These are phyloP conservation scores for Rehmannia glutinosa DNA, from an alignment of 257 asterid genomes.

Conservation along the genomic window DNA sequence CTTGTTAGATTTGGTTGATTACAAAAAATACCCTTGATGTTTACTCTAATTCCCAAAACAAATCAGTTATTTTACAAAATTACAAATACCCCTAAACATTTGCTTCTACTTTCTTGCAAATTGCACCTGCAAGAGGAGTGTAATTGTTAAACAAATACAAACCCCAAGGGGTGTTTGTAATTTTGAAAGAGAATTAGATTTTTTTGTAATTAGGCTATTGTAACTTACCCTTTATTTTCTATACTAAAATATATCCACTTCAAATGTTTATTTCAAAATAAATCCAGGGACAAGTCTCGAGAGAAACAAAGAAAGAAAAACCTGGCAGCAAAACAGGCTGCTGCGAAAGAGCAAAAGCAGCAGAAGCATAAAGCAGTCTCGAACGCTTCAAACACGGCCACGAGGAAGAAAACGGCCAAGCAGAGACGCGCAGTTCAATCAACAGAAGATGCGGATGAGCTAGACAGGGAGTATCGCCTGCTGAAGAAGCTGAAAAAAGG, in stretches of 20 bases:
- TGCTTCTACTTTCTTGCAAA: no score
- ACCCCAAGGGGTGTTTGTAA: no score
- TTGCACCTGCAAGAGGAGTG: no score
- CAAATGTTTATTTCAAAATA: neutral
- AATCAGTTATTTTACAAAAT: no score
- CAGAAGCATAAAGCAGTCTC: conserved; percentile 36
- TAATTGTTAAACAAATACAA: no score
- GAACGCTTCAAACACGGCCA: conserved; percentile 28
- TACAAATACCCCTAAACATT: no score
- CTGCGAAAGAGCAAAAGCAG: conserved; percentile 48
- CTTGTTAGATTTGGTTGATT: no score
- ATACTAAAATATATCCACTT: neutral
- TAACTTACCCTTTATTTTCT: neutral
- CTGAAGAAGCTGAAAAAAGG: conserved; percentile 81
- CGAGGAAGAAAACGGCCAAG: conserved; percentile 81
- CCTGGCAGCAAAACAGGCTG: conserved; percentile 49
- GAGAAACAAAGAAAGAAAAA: conserved; percentile 91
- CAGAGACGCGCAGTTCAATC: conserved; percentile 83
- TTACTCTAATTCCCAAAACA: no score
- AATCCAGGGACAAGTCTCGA: conserved; percentile 75
- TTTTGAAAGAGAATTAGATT: no score
- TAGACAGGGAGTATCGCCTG: conserved; percentile 65
- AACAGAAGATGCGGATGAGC: conserved; percentile 80
- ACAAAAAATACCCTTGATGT: no score
- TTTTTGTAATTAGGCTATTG: no score